Percentiles rank a stretch among this genome's conserved stretches.
phyloP scores from a whole-genome alignment of 495 filamentous ascomycete genomes.

The Lophiotrema nucula region DNA sequence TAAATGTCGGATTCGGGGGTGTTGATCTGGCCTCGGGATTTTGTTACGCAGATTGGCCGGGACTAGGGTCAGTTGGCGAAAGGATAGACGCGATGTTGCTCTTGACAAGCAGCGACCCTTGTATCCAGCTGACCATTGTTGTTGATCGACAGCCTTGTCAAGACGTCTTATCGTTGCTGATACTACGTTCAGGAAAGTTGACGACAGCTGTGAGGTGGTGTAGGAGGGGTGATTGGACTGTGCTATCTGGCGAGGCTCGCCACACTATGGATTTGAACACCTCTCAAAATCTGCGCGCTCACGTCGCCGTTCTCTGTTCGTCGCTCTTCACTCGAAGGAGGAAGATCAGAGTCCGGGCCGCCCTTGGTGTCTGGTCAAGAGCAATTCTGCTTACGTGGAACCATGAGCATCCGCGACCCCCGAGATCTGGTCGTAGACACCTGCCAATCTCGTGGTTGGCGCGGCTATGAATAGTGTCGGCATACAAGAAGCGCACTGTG shows the following conservation, averaged over 20 bases:
- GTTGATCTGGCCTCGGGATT: slow-evolving; percentile 21
- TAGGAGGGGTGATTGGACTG: slow-evolving; percentile 1
- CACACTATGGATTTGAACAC: slow-evolving; percentile 1
- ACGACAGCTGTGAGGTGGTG: too few relatives aligned
- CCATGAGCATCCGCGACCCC: too few relatives aligned
- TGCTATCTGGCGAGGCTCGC: neutral
- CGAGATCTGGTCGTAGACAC: too few relatives aligned
- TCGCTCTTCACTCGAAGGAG: too few relatives aligned
- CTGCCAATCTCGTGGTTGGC: slow-evolving; percentile 12
- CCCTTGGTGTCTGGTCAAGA: neutral
- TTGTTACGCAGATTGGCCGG: slow-evolving; percentile 4
- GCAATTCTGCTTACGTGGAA: neutral
- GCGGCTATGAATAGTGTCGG: slow-evolving; percentile 15
- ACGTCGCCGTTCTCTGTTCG: neutral
- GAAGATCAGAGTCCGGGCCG: too few relatives aligned
- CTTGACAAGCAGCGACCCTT: neutral
- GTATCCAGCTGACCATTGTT: slow-evolving; percentile 16
- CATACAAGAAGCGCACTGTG: slow-evolving; percentile 6
- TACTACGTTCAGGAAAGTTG: too few relatives aligned
- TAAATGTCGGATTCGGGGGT: slow-evolving; percentile 9
- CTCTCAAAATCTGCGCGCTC: neutral
- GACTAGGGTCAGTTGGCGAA: slow-evolving; percentile 12
- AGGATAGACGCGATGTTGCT: slow-evolving; percentile 3
- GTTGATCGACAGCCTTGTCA: slow-evolving; percentile 20
- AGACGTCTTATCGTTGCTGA: slow-evolving; percentile 14